A percentile compares a stretch with the other conserved stretches of the same genome.
phyloP scores from a whole-genome alignment of 2,329 filamentous ascomycete genomes.

The Stylonectria norvegica region DNA sequence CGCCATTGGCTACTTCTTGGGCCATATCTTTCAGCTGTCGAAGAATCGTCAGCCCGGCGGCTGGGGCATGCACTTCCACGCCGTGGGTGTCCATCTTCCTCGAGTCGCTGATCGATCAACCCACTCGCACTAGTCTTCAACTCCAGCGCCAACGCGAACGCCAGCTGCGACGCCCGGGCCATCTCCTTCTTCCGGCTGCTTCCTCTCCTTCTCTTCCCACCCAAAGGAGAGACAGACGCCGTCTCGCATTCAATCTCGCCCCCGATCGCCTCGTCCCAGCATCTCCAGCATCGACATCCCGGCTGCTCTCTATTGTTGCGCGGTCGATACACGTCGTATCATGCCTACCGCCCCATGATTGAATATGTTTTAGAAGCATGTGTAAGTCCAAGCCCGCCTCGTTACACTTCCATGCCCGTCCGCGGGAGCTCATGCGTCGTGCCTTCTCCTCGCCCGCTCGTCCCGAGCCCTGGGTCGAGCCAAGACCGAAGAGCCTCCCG shows the following conservation, averaged over 20 bases:
- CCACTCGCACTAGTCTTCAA: no score
- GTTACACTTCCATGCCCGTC: slow-evolving; percentile 4
- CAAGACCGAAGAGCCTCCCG: slow-evolving; percentile 28
- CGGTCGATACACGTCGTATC: slow-evolving; percentile 31
- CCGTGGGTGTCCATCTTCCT: no score
- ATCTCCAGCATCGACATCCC: slow-evolving; percentile 13
- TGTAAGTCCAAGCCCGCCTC: slow-evolving; percentile 34
- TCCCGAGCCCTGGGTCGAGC: slow-evolving; percentile 15
- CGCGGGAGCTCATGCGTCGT: no score
- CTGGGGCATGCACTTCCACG: no score
- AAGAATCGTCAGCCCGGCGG: no score
- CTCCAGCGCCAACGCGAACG: no score
- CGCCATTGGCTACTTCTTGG: no score
- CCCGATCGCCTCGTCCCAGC: slow-evolving; percentile 4
- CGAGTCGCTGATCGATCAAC: no score
- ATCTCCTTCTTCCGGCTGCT: neutral
- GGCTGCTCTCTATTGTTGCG: slow-evolving; percentile 24
- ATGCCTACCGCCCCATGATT: slow-evolving; percentile 32
- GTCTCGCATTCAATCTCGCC: slow-evolving; percentile 15
- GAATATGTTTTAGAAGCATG: slow-evolving; percentile 42
- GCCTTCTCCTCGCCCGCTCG: slow-evolving; percentile 10
- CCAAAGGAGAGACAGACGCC: neutral
- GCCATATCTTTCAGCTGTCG: no score
- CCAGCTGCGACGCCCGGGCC: slow-evolving; percentile 1
- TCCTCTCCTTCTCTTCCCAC: neutral